phyloP scores from a whole-genome alignment of 2,329 filamentous ascomycete species.

The Daldinia sp. region DNA sequence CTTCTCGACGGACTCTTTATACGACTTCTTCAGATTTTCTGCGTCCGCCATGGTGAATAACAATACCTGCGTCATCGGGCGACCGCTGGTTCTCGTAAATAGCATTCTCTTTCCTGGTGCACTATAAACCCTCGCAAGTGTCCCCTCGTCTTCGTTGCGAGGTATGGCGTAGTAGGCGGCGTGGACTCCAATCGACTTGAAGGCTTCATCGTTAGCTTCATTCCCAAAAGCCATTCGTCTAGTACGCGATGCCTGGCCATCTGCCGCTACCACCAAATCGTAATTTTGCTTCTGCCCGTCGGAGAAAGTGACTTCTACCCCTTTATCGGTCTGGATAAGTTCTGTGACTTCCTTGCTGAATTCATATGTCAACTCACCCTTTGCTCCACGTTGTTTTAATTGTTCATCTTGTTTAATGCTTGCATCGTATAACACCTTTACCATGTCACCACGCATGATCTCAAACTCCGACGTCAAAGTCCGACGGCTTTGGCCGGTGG shows the following conservation, averaged over 20 bases:
- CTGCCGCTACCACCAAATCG: conserved; percentile 65
- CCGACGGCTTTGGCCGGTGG: conserved; percentile 55
- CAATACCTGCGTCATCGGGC: conserved; percentile 50
- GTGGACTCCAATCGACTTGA: conserved; percentile 51
- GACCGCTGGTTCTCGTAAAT: conserved; percentile 53
- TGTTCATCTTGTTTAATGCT: conserved; percentile 46
- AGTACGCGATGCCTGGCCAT: conserved; percentile 62
- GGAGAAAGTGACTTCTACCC: conserved; percentile 55
- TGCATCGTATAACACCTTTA: conserved; percentile 59
- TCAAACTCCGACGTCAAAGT: conserved; percentile 67
- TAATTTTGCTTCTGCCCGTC: conserved; percentile 57
- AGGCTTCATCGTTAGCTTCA: conserved; percentile 42
- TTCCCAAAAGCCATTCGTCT: conserved; percentile 53
- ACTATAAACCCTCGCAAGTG: conserved; percentile 53
- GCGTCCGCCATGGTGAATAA: conserved; percentile 40
- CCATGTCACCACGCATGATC: conserved; percentile 67
- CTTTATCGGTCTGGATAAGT: conserved; percentile 45
- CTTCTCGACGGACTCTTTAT: conserved; percentile 29
- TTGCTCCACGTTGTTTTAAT: conserved; percentile 16
- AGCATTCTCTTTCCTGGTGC: conserved; percentile 53
- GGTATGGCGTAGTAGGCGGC: conserved; percentile 56
- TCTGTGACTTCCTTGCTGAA: conserved; percentile 49
- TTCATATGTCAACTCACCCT: conserved; percentile 44
- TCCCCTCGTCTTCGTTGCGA: conserved; percentile 43
- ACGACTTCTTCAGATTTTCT: conserved; percentile 18